Evolutionary conservation across 371 early-diverging fungal genomes (phyloP).

Genomic region (Furculomyces boomerangus): DNA sequence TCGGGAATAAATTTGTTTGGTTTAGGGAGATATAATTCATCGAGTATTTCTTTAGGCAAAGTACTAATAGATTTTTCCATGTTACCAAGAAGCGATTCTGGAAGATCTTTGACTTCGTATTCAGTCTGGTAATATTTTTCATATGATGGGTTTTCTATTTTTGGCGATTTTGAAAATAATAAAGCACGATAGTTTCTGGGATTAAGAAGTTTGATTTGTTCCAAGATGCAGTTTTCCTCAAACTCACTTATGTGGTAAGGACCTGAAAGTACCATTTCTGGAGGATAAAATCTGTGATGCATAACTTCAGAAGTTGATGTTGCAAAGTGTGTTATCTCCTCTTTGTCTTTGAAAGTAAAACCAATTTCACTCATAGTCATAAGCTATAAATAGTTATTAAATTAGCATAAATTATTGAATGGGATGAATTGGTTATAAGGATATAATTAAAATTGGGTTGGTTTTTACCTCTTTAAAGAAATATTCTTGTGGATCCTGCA

Average conservation of each 20-base stretch:
- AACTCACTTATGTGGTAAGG: conserved; percentile 40
- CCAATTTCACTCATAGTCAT: conserved; percentile 38
- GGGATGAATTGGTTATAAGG: neutral
- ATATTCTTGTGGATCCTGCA: conserved; percentile 48
- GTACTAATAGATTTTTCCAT: conserved; percentile 22
- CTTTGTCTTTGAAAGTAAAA: conserved; percentile 72
- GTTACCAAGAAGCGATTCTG: conserved; percentile 28
- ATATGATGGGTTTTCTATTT: conserved; percentile 17
- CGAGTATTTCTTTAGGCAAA: conserved; percentile 11
- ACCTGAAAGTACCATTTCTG: conserved; percentile 49
- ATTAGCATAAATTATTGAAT: neutral
- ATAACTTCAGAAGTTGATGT: conserved; percentile 24
- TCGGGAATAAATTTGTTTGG: conserved; percentile 72
- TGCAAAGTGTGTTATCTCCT: conserved; percentile 10
- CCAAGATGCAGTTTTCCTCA: conserved; percentile 36
- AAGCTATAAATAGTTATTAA: neutral
- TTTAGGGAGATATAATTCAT: conserved; percentile 47
- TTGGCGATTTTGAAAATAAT: conserved; percentile 10
- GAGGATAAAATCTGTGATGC: conserved; percentile 34
- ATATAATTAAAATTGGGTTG: neutral
- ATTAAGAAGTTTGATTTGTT: conserved; percentile 34
- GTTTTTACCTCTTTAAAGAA: conserved; percentile 48
- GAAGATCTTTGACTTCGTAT: conserved; percentile 49
- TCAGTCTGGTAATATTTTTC: conserved; percentile 74
- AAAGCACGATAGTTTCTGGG: conserved; percentile 46